These are phyloP conservation scores for Saccharomycopsis amapae DNA, from an alignment of 805 yeast species.

Conservation along the genomic window DNA sequence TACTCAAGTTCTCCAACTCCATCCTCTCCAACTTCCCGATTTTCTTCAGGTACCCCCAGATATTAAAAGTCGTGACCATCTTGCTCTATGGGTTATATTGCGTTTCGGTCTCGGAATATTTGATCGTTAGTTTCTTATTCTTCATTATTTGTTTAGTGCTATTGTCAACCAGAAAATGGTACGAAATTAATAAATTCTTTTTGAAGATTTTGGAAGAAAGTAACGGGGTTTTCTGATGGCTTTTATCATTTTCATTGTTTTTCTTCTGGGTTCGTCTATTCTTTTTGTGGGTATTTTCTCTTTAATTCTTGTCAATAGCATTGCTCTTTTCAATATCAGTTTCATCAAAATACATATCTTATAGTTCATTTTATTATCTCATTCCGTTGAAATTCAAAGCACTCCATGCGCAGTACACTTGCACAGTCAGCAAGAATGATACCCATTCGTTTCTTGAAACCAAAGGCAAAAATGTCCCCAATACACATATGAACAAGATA, in stretches of 20 bases:
- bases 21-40: slow-evolving; percentile 6
- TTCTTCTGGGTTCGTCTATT: neutral
- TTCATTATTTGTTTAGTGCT: slow-evolving; percentile 6
- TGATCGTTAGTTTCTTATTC: slow-evolving; percentile 8
- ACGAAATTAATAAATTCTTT: slow-evolving; percentile 8
- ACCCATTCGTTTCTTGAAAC: too few relatives aligned
- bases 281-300: neutral
- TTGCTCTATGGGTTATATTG: slow-evolving; percentile 6
- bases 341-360: too few relatives aligned
- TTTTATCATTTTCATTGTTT: neutral
- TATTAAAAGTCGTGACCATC: slow-evolving; percentile 5
- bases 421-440: too few relatives aligned
- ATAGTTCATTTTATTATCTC: too few relatives aligned
- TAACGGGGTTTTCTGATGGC: slow-evolving; percentile 13
- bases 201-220: slow-evolving; percentile 9
- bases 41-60: slow-evolving; percentile 5
- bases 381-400: too few relatives aligned
- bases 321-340: neutral
- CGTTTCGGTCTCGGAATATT: slow-evolving; percentile 2
- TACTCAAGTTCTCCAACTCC: slow-evolving; percentile 16
- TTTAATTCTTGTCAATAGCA: neutral
- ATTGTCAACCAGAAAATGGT: slow-evolving; percentile 4
- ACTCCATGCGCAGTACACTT: too few relatives aligned
- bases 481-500: too few relatives aligned
- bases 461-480: too few relatives aligned